These are phyloP conservation scores for Metschnikowia sp. DNA, from an alignment of 805 yeast genomes.

Conservation along the genomic window DNA sequence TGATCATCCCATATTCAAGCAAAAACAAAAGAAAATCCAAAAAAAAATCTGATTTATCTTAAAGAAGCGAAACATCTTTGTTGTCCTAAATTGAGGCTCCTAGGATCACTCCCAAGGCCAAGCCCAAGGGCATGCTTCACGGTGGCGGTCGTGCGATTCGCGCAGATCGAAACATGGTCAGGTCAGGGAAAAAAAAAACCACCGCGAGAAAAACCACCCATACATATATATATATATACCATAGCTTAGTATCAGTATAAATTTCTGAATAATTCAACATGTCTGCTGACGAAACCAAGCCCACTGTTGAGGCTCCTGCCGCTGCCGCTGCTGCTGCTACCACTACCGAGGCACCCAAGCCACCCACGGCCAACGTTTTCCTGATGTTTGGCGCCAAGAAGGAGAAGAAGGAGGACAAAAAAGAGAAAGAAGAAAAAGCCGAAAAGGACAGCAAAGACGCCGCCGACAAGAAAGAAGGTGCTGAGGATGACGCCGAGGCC, in stretches of 20 bases:
- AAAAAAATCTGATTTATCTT: too few species aligned
- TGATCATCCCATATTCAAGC: too few species aligned
- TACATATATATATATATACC: neutral
- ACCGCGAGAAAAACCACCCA: neutral
- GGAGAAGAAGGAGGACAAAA: conserved; percentile 51
- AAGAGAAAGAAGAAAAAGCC: conserved; percentile 26
- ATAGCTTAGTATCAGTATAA: neutral
- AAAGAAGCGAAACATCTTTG: too few species aligned
- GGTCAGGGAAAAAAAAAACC: conserved; percentile 1
- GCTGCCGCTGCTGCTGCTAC: conserved; percentile 7
- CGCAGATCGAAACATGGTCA: neutral
- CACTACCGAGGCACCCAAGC: conserved; percentile 41
- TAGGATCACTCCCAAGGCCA: too few species aligned
- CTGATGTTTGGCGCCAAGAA: conserved; percentile 94
- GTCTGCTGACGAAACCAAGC: conserved; percentile 32
- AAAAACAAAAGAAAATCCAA: too few species aligned
- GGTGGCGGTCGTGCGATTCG: conserved; percentile 5
- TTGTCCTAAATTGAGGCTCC: too few species aligned
- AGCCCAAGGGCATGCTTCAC: too few species aligned
- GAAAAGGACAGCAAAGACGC: conserved; percentile 22
- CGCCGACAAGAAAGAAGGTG: conserved; percentile 37
- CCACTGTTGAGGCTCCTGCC: conserved; percentile 22
- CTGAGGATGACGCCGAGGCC: conserved; percentile 58
- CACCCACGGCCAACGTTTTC: conserved; percentile 81
- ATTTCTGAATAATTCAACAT: conserved; percentile 11